Percentiles rank a stretch among this genome's conserved stretches.
Conservation (phyloP, 345 rosid species). For the Stellera chamaejasme region DNA sequence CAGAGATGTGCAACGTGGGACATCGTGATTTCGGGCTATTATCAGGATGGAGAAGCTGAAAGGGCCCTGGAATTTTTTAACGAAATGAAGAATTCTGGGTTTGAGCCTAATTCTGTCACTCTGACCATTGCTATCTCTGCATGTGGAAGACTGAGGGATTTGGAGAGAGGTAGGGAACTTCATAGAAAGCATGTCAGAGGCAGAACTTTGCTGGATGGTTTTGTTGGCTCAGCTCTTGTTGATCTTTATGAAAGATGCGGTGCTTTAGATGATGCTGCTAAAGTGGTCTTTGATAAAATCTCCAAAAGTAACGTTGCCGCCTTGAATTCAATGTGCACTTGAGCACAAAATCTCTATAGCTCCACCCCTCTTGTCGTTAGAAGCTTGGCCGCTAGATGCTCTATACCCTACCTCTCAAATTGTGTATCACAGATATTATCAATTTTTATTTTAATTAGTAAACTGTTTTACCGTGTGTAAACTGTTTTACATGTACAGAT, state of each 20-base stretch:
- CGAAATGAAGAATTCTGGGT: conserved; percentile 43
- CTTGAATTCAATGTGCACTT: conserved; percentile 70
- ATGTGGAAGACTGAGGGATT: conserved; percentile 50
- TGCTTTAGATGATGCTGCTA: conserved; percentile 50
- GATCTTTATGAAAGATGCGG: conserved; percentile 68
- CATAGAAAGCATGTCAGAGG: conserved; percentile 29
- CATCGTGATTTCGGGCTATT: conserved; percentile 54
- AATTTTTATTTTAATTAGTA: too few species aligned
- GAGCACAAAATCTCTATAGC: too few species aligned
- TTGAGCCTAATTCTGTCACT: conserved; percentile 56
- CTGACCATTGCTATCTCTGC: conserved; percentile 41
- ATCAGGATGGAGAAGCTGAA: conserved; percentile 55
- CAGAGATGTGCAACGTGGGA: conserved; percentile 67
- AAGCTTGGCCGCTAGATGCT: too few species aligned
- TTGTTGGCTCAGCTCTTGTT: conserved; percentile 58
- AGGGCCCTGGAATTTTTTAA: conserved; percentile 44
- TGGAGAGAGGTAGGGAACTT: conserved; percentile 59
- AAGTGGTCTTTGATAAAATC: conserved; percentile 40
- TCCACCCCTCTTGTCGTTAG: too few species aligned
- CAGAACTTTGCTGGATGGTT: conserved; percentile 35
- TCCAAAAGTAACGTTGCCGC: conserved; percentile 39
- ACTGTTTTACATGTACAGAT: too few species aligned
- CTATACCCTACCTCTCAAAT: too few species aligned
- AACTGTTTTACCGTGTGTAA: too few species aligned
- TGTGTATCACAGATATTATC: too few species aligned